Evolutionary conservation across 1,284 basidiomycete species (phyloP), one percentile per base, ranked within the genome.

Genomic region (Golubevia pallescens): DNA sequence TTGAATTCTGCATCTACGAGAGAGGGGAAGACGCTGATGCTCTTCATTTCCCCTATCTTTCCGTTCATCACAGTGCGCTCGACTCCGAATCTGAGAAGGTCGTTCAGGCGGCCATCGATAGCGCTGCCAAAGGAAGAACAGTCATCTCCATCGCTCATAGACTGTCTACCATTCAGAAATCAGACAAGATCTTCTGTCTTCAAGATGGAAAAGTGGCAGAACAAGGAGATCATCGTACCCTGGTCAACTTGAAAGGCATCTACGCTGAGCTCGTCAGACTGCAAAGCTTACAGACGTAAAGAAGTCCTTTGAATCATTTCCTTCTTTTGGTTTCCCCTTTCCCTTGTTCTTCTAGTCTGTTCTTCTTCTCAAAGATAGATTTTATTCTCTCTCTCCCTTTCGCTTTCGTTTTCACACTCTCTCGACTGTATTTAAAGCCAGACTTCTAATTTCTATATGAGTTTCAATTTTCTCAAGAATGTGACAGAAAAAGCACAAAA

Each of bases 61-160:
- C 21, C 19, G 21, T 54, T 19, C 28, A 28, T 28, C 28, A 28
- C 19, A 4, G 63, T 1, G 81, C 78, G 8, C 62, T 84, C 14
- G 81, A 84, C 60, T 68, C 65, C 2, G 74, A 79, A 56, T 73
- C 69, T 23, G 81, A 84, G 52, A 68, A 70, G 20, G 65, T 81
- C 19, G 80, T 84, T 1, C 80, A 84, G 60, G 71, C 74, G 24
- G 81, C 81, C 10, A 69, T 84, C 10, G 78, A 84, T 63, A 69
- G 70, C 55, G 81, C 81, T 8, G 71, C 78, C 1, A 56, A 63
- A 1, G 81, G 80, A 0, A 21, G 54, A 13, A 53, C 51, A 19
- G 81, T 79, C 2, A 79, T 81, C 48, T 70, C 77, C n/a, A 84
- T 84, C 62, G 78, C 81, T 0, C 80, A 81, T 48, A 60, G 79